Percentiles rank a stretch among this genome's conserved stretches.
These are phyloP conservation scores for Wickerhamomyces canadensis DNA, from an alignment of 805 yeast species.

Conservation along the genomic window DNA sequence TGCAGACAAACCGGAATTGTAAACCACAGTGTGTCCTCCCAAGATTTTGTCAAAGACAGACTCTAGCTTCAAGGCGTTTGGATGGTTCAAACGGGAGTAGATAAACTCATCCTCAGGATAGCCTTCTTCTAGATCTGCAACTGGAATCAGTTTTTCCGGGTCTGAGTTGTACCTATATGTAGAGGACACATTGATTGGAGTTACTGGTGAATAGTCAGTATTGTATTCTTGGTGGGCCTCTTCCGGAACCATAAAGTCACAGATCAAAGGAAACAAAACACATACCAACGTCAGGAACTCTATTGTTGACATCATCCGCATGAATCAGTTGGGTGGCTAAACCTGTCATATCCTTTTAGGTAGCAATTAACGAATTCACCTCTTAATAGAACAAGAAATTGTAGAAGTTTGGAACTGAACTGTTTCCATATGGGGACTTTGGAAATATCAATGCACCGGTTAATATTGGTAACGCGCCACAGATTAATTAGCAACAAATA, in stretches of 20 bases:
- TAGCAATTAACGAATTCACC: too few relatives aligned
- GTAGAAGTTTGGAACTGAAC: too few relatives aligned
- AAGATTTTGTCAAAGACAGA: slow-evolving; percentile 53
- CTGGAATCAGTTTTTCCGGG: slow-evolving; percentile 49
- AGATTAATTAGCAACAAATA: too few relatives aligned
- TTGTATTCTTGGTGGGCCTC: neutral
- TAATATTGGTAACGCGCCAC: too few relatives aligned
- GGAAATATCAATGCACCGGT: too few relatives aligned
- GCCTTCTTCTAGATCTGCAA: slow-evolving; percentile 31
- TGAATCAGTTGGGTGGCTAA: slow-evolving; percentile 59
- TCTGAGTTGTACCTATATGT: slow-evolving; percentile 65
- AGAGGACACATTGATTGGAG: slow-evolving; percentile 80
- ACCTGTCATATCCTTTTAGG: too few relatives aligned
- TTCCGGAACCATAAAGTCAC: neutral
- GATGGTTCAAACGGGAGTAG: slow-evolving; percentile 75
- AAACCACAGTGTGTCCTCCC: slow-evolving; percentile 61
- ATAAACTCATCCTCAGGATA: slow-evolving; percentile 34
- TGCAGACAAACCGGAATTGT: slow-evolving; percentile 78
- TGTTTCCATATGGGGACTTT: too few relatives aligned
- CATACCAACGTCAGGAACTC: slow-evolving; percentile 53
- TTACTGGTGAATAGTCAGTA: slow-evolving; percentile 36
- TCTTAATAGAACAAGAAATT: too few relatives aligned
- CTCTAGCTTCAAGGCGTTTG: slow-evolving; percentile 66
- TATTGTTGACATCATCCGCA: slow-evolving; percentile 54
- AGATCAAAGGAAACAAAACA: neutral